phyloP scores from a whole-genome alignment of 2,329 filamentous ascomycete species.

The Penicillium olsonii region DNA sequence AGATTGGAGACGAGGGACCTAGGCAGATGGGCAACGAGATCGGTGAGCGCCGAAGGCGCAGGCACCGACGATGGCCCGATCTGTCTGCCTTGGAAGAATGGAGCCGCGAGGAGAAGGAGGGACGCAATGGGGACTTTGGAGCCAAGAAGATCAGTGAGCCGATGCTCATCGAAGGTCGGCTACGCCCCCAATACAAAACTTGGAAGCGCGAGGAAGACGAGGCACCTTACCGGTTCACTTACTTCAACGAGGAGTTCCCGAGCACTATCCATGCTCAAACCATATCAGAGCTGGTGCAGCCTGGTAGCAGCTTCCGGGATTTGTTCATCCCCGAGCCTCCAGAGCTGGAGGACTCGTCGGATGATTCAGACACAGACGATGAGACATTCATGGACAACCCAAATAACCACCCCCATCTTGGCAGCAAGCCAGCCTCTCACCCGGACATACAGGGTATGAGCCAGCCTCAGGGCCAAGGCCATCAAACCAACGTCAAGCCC shows the following conservation, averaged over 20 bases:
- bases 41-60: conserved; percentile 55
- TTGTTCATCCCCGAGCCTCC: conserved; percentile 88
- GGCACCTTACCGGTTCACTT: conserved; percentile 90
- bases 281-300: conserved; percentile 88
- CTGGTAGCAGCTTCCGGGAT: conserved; percentile 79
- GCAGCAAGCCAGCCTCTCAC: conserved; percentile 6
- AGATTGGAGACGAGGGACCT: conserved; percentile 73
- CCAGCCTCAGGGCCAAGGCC: conserved; percentile 2
- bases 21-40: conserved; percentile 49
- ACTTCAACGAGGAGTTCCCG: conserved; percentile 96
- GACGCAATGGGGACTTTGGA: conserved; percentile 75
- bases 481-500: conserved; percentile 4
- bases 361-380: conserved; percentile 58
- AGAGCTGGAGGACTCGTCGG: conserved; percentile 70
- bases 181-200: conserved; percentile 74
- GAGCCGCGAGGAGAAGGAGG: conserved; percentile 87
- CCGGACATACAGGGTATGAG: conserved; percentile 9
- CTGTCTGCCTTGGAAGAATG: conserved; percentile 82
- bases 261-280: conserved; percentile 95
- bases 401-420: conserved; percentile 5
- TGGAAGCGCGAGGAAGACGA: conserved; percentile 92
- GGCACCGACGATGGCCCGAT: conserved; percentile 81
- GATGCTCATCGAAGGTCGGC: conserved; percentile 82
- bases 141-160: conserved; percentile 93
- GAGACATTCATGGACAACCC: conserved; percentile 27